These are phyloP conservation scores for Thielaviopsis euricoi DNA, from an alignment of 2,329 filamentous ascomycete genomes.

Conservation along the genomic window DNA sequence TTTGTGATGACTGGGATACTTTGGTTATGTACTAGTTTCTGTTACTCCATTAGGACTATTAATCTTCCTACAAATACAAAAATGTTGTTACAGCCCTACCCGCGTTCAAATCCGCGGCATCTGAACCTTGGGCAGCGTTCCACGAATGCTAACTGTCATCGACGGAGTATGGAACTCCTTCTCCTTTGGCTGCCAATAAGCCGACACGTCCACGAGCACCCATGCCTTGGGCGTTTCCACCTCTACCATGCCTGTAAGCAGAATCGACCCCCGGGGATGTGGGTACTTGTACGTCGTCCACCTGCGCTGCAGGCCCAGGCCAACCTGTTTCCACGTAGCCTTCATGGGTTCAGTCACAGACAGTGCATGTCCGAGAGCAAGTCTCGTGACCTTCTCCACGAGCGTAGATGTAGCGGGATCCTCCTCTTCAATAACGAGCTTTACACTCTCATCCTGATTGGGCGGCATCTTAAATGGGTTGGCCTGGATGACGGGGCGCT, in stretches of 20 bases:
- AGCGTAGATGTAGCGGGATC: constrained; percentile 1
- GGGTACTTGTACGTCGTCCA: constrained; percentile 22
- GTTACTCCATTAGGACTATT: neutral
- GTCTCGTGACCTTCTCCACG: constrained; percentile 12
- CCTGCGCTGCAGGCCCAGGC: constrained; percentile 16
- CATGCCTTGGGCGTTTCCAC: constrained; percentile 23
- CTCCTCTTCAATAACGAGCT: constrained; percentile 8
- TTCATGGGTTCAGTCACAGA: constrained; percentile 13
- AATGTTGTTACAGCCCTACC: neutral
- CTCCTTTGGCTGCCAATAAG: constrained; percentile 33
- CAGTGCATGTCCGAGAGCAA: constrained; percentile 12
- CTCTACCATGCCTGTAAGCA: constrained; percentile 30
- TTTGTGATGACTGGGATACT: neutral
- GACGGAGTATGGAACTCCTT: constrained; percentile 18
- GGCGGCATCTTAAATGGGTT: constrained; percentile 2
- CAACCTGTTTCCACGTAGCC: constrained; percentile 11
- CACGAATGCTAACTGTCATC: constrained; percentile 4
- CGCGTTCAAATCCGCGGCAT: constrained; percentile 1
- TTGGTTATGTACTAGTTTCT: neutral
- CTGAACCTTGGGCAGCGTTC: constrained; percentile 14
- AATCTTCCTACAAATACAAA: neutral
- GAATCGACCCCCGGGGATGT: constrained; percentile 29
- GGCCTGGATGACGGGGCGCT: constrained; percentile 6
- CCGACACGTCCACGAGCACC: constrained; percentile 28
- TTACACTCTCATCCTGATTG: neutral